Base-by-base conservation (phyloP, 1,284 basidiomycete genomes). In the Fomitopsis schrenkii region DNA sequence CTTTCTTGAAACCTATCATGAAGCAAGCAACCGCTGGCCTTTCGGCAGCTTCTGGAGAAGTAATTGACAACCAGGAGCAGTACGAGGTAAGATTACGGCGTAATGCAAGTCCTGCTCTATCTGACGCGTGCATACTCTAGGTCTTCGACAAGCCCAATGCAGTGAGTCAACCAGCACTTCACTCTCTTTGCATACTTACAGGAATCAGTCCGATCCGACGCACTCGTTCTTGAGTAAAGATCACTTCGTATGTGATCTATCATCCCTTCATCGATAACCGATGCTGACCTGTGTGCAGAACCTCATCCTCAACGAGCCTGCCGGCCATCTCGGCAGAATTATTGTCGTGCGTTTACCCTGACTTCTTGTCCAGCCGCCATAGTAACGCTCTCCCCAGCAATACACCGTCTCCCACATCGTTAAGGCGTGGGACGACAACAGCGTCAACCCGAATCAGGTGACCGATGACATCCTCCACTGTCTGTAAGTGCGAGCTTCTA, bases 151-250 rank as follows among this genome's bases (percentile, higher is more conserved):
- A 93, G 70, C 86, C 88, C 2, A 78, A 81, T 59, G 89, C 91
- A 17, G 88, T 90, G 70, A 70, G 87, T 61, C 0, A 7, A 0
- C 1, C 26, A 14, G 5, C 2, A 5, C n/a, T 5, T 19, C 19
- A 28, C 8, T 1, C 28, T 12, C 5, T 9, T 15, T 17, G 17
- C 35, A 33, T 22, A 38, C 61, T 63, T 19, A 64, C 55, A 12
- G 33, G 28, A 57, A 46, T 26, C 66, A 90, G 87, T 91, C 88
- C 30, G 93, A 95, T 73, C 93, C 93, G 1, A 94, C 92, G 1
- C 93, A 94, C 74, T 91, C 90, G 5, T 90, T 91, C 79, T 74
- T 93, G 72, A 88, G 86, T 72, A 91, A 91, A 76, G 91, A 92
- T 70, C 89, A 91, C 67, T 91, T 91, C 64, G 88, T 90, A 67